Base-by-base conservation (phyloP, 192 early-diverging fungal species). In the Backusella tuberculispora region DNA sequence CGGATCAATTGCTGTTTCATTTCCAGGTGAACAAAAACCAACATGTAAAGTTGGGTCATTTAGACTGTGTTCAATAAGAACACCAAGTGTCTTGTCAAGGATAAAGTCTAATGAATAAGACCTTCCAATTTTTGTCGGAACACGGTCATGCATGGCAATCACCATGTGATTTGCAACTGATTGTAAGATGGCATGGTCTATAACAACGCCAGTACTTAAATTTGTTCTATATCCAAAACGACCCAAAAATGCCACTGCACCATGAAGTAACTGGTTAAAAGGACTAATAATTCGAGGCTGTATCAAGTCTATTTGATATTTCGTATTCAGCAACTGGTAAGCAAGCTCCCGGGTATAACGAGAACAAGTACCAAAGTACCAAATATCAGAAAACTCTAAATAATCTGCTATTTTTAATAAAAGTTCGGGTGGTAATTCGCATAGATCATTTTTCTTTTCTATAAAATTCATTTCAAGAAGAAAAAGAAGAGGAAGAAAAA, bases 311-410 rank as follows among this genome's bases (percentile, higher is more conserved):
- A 70, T 70, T 14, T 47, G 21, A 15, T 70, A 70, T 17, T 47
- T 29, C 10, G 42, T 42, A 29, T 17, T 10, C 5, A 70, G 12
- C 26, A 70, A 34, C 3, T 29, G 68, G 29, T 46, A 70, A 6
- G 68, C 68, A 17, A 70, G n/a, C 1, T 21, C 21, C 13, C 68
- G 68, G 29, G 42, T 34, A 4, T 19, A 15, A 0, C 45, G 21
- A 26, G 68, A 70, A 15, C 68, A 70, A 15, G 68, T 48, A 17
- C 43, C 68, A 21, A 70, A 43, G 13, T 70, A 70, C 68, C 68
- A 70, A n/a, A 70, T 45, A 5, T 70, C 68, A 4, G 68, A 44
- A 48, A 70, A 70, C n/a, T 46, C 19, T 70, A 70, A 45, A 70
- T 70, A 12, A 4, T 46, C 43, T 19, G 24, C 45, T 19, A 70